Evolutionary conservation across 208 protist species (phyloP).

Genomic region (Phytomonas francai): DNA sequence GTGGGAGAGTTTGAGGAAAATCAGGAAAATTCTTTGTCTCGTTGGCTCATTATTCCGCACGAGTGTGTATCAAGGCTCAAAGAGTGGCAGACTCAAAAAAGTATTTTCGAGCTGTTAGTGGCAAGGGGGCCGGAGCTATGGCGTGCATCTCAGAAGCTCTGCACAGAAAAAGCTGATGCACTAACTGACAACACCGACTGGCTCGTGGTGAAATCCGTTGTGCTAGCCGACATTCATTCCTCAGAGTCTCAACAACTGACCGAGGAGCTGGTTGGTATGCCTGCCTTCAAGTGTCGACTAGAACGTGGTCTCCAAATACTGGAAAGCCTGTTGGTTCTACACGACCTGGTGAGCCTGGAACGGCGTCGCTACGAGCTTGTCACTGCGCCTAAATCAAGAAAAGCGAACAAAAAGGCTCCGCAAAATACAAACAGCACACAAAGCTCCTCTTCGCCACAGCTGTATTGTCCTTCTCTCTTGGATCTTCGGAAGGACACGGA

Average conservation of each 20-base stretch:
- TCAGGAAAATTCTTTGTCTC: slow-evolving; percentile 57
- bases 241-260: slow-evolving; percentile 41
- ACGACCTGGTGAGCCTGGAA: slow-evolving; percentile 55
- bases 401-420: slow-evolving; percentile 25
- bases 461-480: slow-evolving; percentile 12
- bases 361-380: slow-evolving; percentile 19
- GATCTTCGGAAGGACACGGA: slow-evolving; percentile 1
- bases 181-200: slow-evolving; percentile 81
- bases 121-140: slow-evolving; percentile 18
- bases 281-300: slow-evolving; percentile 25
- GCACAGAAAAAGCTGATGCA: slow-evolving; percentile 1
- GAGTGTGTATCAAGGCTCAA: slow-evolving; percentile 33
- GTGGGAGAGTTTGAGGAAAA: slow-evolving; percentile 55
- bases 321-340: slow-evolving; percentile 52
- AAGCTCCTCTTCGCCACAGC: slow-evolving; percentile 2
- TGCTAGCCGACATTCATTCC: slow-evolving; percentile 72
- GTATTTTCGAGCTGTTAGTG: slow-evolving; percentile 51
- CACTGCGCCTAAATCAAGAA: slow-evolving; percentile 24
- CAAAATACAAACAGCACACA: neutral
- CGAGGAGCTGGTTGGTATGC: slow-evolving; percentile 40
- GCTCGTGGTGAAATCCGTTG: slow-evolving; percentile 42
- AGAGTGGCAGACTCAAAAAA: slow-evolving; percentile 73
- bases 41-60: slow-evolving; percentile 33
- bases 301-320: slow-evolving; percentile 34
- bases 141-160: slow-evolving; percentile 19